A percentile compares a stretch with the other conserved stretches of the same genome.
phyloP scores from a whole-genome alignment of 106 monocot genomes.

The Apostasia shenzhenica region DNA sequence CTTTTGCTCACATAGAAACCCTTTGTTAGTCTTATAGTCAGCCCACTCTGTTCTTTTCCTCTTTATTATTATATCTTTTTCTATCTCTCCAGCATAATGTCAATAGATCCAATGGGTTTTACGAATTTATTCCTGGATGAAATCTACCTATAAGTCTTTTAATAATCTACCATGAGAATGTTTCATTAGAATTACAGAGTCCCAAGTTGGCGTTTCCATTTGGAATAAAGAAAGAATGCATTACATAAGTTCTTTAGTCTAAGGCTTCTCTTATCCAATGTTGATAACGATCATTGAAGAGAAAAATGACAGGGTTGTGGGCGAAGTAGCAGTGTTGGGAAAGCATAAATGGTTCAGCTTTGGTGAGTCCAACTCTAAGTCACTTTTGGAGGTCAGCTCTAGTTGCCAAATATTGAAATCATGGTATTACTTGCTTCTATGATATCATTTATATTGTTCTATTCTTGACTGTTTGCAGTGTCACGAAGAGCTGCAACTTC shows the following conservation, averaged over 20 bases:
- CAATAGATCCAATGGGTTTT: background rate
- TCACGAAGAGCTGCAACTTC: conserved; percentile 43
- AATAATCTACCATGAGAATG: background rate
- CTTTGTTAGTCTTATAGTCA: background rate
- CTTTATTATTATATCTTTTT: background rate
- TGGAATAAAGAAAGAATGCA: background rate
- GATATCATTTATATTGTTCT: background rate
- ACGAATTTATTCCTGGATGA: background rate
- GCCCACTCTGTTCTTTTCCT: background rate
- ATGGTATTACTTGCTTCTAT: background rate
- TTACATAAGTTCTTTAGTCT: background rate
- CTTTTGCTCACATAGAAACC: background rate
- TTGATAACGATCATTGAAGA: background rate
- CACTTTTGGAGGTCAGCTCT: conserved; percentile 28
- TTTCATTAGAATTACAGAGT: background rate
- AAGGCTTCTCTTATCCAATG: background rate
- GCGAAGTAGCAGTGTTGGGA: conserved; percentile 38
- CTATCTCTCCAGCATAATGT: background rate
- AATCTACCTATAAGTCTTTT: background rate
- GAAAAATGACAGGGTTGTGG: conserved; percentile 40
- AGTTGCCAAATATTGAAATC: background rate
- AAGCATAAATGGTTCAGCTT: conserved; percentile 40
- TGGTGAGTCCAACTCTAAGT: conserved; percentile 16
- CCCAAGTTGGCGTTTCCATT: background rate
- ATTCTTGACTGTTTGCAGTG: conserved; percentile 25